Conservation (phyloP, 2,329 filamentous ascomycete genomes). For the Aureobasidium sp. region DNA sequence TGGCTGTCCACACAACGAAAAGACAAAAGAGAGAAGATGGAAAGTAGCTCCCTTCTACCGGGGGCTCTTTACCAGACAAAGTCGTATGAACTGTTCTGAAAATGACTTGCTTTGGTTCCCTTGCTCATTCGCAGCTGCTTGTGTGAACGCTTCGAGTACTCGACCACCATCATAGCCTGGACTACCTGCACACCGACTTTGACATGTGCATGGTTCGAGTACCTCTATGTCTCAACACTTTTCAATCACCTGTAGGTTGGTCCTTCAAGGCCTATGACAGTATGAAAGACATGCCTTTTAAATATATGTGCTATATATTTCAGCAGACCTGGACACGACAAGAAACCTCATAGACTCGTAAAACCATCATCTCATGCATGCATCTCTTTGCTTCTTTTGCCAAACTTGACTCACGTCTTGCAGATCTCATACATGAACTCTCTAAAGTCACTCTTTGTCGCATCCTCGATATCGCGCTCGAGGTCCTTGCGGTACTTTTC, state of each 20-base stretch:
- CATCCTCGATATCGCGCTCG: slow-evolving; percentile 70
- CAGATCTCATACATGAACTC: slow-evolving; percentile 30
- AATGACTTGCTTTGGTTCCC: not conserved
- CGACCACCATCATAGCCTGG: not conserved
- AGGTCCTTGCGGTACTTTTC: slow-evolving; percentile 69
- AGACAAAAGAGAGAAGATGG: not conserved
- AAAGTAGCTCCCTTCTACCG: not conserved
- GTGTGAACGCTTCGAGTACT: not conserved
- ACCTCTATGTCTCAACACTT: not conserved
- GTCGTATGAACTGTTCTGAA: slow-evolving; percentile 14
- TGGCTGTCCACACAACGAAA: slow-evolving; percentile 2
- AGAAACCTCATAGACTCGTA: not conserved
- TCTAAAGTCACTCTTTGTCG: slow-evolving; percentile 61
- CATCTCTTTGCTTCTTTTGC: not conserved
- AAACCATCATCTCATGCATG: not conserved
- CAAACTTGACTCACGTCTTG: not conserved
- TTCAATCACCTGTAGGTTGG: not conserved
- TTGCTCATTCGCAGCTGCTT: not conserved
- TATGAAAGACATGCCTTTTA: not conserved
- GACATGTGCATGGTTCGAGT: not conserved
- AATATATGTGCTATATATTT: not conserved
- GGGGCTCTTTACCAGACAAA: slow-evolving; percentile 1
- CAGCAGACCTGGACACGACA: not conserved
- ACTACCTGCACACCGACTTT: not conserved
- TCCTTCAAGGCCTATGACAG: not conserved